A percentile compares a stretch with the other conserved stretches of the same genome.
These are phyloP conservation scores for Solanum tarijense DNA, from an alignment of 257 asterid species.

Conservation along the genomic window DNA sequence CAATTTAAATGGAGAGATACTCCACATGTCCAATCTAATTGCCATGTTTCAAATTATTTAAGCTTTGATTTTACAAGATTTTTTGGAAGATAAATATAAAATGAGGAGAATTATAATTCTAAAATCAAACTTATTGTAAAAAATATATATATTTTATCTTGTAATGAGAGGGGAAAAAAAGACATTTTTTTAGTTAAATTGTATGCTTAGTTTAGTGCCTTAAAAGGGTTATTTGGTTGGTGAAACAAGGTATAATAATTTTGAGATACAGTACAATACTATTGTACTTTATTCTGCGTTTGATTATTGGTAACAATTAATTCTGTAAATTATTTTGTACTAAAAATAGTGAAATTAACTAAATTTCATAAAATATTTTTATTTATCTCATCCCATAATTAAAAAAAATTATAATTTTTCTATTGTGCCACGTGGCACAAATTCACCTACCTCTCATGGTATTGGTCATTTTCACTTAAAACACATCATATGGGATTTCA, in stretches of 20 bases:
- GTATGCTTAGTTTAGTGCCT: not conserved
- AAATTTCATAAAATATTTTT: not conserved
- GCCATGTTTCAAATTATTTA: not conserved
- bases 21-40: not conserved
- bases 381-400: not conserved
- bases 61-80: not conserved
- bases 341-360: not conserved
- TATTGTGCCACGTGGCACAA: not conserved
- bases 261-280: not conserved
- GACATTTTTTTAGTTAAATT: not conserved
- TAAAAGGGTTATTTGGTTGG: not conserved
- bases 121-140: not conserved
- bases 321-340: not conserved
- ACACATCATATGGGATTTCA: not conserved
- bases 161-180: not conserved
- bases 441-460: not conserved
- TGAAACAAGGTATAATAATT: not conserved
- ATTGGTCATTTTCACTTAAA: not conserved
- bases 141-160: not conserved
- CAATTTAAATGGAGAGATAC: not conserved
- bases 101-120: not conserved
- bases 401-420: not conserved
- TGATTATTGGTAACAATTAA: not conserved
- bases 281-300: not conserved
- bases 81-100: not conserved